A percentile compares a stretch with the other conserved stretches of the same genome.
These are phyloP conservation scores for Plasmopara halstedii DNA, from an alignment of 352 stramenopile species.

Conservation along the genomic window DNA sequence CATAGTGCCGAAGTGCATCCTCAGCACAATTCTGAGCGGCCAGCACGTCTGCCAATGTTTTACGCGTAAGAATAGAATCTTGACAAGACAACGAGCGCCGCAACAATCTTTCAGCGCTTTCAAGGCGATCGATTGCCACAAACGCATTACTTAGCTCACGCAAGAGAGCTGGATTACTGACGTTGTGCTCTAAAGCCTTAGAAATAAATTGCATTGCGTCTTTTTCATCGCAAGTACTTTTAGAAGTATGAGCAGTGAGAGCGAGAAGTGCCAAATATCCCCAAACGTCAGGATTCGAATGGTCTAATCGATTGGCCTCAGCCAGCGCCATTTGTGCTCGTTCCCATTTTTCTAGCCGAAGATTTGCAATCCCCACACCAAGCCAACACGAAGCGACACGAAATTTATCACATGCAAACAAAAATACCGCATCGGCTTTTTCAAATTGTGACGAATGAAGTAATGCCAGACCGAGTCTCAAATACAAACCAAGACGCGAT, in stretches of 20 bases:
- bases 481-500: slow-evolving; percentile 34
- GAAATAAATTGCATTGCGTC: slow-evolving; percentile 40
- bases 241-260: slow-evolving; percentile 21
- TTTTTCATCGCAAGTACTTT: slow-evolving; percentile 31
- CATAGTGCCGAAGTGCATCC: slow-evolving; percentile 63
- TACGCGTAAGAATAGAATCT: slow-evolving; percentile 69
- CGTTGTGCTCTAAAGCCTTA: slow-evolving; percentile 52
- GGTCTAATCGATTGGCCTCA: slow-evolving; percentile 68
- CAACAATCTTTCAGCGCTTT: slow-evolving; percentile 62
- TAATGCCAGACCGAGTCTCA: slow-evolving; percentile 53
- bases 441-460: slow-evolving; percentile 61
- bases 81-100: slow-evolving; percentile 53
- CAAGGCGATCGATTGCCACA: slow-evolving; percentile 65
- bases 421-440: slow-evolving; percentile 42
- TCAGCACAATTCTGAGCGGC: slow-evolving; percentile 74
- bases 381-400: slow-evolving; percentile 67
- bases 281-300: slow-evolving; percentile 63
- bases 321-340: slow-evolving; percentile 50
- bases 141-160: slow-evolving; percentile 78
- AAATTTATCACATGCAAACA: slow-evolving; percentile 52
- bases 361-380: slow-evolving; percentile 56
- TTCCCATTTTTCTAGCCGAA: slow-evolving; percentile 60
- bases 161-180: slow-evolving; percentile 55
- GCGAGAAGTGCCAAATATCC: slow-evolving; percentile 60
- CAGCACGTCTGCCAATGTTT: slow-evolving; percentile 71